Evolutionary conservation across 768 basidiomycete genomes (phyloP), one percentile per base, ranked within the genome.

Genomic region (Phlebiopsis flavidoalba): DNA sequence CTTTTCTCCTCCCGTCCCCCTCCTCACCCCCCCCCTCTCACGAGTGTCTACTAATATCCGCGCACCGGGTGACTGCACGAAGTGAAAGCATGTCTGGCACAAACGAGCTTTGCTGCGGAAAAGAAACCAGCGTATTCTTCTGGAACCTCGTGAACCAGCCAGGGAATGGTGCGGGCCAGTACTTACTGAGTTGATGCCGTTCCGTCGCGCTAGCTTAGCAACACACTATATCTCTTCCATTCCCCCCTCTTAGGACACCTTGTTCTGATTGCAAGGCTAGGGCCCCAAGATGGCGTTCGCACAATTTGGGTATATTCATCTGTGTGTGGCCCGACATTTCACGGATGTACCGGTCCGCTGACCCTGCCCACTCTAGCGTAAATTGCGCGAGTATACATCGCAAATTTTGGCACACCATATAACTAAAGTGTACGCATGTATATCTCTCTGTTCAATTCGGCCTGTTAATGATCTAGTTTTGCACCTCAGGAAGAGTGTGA

Each of bases 231-330:
- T 35, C 57, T 40, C 21, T 43, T 19, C 33, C 49, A 24, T 43
- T n/a, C 45, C n/a, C 26, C 35, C 37, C 4, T 6, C 55, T 19
- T 69, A 97, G n/a, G 95, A 94, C 71, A 72, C 82, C 12, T n/a
- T 98, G 95, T 71, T 95, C 95, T 6, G 95, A 98, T 73, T 98
- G 95, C 72, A 92, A 89, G 74, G 75, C 88, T n/a, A 80, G 87
- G 59, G 82, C 84, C 67, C 95, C 95, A 6, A 78, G 93, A 73
- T 98, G 95, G 95, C 89, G 93, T 5, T 89, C 89, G 2, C 78
- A 91, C 67, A 97, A 89, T 68, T 77, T 97, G 3, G 95, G 95
- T 17, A 90, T 94, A 61, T 94, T 94, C 69, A 80, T 94, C 22
- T 95, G 92, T n/a, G 90, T 90, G 69, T 53, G 77, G 70, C 5